Evolutionary conservation across 768 basidiomycete genomes (phyloP).

Genomic region (Mycena amicta): DNA sequence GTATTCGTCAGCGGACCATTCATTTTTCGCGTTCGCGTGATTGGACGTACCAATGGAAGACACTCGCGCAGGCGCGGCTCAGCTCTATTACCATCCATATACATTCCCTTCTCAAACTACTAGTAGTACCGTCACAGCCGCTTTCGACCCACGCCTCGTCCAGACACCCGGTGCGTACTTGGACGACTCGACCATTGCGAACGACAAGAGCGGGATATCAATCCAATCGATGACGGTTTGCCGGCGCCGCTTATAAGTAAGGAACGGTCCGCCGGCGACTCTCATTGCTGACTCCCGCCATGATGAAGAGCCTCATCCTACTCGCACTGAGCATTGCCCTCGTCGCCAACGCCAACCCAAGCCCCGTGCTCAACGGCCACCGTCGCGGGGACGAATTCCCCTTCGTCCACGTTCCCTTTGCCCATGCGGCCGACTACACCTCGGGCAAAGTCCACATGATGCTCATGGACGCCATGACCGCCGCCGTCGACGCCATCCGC

Average conservation of each 20-base stretch:
- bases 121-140: conserved; percentile 1
- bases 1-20: too few species aligned
- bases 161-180: conserved; percentile 3
- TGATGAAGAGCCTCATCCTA: neutral
- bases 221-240: too few species aligned
- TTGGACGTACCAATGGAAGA: neutral
- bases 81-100: neutral
- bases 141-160: conserved; percentile 5
- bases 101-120: neutral
- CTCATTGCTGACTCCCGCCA: too few species aligned
- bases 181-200: neutral
- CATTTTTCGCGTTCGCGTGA: too few species aligned
- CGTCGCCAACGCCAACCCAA: neutral
- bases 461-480: conserved; percentile 18
- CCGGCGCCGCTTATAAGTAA: too few species aligned
- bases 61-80: conserved; percentile 1
- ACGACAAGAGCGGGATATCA: neutral
- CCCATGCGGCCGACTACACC: conserved; percentile 12
- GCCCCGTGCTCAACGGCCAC: neutral
- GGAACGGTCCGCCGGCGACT: too few species aligned
- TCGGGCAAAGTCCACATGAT: conserved; percentile 20
- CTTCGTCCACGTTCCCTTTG: conserved; percentile 16
- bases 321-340: neutral
- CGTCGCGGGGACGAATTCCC: conserved; percentile 16
- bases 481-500: conserved; percentile 12